phyloP scores from a whole-genome alignment of 2,329 filamentous ascomycete genomes.

The Xylaria arbuscula region DNA sequence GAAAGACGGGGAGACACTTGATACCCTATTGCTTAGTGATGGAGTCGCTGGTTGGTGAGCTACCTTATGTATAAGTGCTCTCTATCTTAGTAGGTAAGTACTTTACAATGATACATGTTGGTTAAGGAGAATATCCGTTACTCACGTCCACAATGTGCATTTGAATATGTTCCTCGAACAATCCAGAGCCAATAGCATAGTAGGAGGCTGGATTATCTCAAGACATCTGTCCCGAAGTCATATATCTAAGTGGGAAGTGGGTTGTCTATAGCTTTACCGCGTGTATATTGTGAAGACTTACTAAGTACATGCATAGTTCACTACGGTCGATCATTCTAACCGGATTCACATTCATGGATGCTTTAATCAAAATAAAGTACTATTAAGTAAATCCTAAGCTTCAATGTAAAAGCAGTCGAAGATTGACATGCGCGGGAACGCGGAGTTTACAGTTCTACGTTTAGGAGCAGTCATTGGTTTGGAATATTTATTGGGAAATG shows the following conservation, averaged over 20 bases:
- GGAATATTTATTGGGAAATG: slow-evolving; percentile 10
- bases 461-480: background rate
- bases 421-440: background rate
- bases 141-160: too few species aligned
- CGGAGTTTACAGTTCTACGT: background rate
- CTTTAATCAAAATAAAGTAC: background rate
- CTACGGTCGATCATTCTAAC: too few species aligned
- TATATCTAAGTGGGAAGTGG: too few species aligned
- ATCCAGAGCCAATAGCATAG: too few species aligned
- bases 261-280: too few species aligned
- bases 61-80: background rate
- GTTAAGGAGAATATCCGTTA: background rate
- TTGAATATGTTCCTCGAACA: too few species aligned
- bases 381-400: background rate
- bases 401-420: background rate
- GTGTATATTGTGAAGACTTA: too few species aligned
- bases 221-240: too few species aligned
- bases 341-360: background rate
- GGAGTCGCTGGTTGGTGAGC: slow-evolving; percentile 45
- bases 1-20: slow-evolving; percentile 34
- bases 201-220: too few species aligned
- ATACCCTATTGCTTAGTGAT: slow-evolving; percentile 42
- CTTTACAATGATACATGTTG: background rate
- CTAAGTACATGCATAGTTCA: too few species aligned
- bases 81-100: background rate